Percentiles rank a stretch among this genome's conserved stretches.
phyloP scores from a whole-genome alignment of 106 monocot species.

The Agapanthus africanus region DNA sequence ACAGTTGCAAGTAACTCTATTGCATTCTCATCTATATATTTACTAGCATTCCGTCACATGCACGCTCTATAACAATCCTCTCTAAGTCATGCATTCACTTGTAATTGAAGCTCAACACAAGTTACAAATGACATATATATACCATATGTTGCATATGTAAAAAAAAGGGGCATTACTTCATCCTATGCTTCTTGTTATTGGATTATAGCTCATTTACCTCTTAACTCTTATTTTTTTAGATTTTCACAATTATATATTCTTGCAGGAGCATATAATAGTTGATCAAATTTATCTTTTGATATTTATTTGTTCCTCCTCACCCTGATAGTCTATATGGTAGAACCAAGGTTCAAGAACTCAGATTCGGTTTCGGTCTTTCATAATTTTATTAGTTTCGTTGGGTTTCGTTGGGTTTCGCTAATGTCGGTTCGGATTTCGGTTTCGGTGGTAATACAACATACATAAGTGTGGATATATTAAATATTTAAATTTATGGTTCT shows the following conservation, averaged over 20 bases:
- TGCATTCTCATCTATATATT: background rate
- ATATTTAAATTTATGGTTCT: too few relatives aligned
- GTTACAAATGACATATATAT: background rate
- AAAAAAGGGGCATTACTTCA: background rate
- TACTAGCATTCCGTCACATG: background rate
- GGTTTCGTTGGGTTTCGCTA: too few relatives aligned
- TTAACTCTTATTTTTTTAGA: background rate
- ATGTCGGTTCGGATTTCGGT: too few relatives aligned
- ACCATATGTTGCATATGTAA: background rate
- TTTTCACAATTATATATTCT: background rate
- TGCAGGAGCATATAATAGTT: background rate
- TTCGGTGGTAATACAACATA: too few relatives aligned
- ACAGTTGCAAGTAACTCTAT: background rate
- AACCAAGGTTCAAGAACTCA: too few relatives aligned
- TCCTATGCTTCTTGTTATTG: background rate
- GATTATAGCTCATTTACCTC: background rate
- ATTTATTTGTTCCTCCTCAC: background rate
- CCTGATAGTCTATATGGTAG: background rate
- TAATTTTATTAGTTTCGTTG: too few relatives aligned
- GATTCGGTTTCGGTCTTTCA: too few relatives aligned
- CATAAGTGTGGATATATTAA: too few relatives aligned
- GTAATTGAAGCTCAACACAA: background rate
- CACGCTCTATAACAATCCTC: background rate
- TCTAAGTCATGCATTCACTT: background rate
- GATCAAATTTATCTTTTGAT: background rate